These are phyloP conservation scores for Blastobotrys ciferrii DNA, from an alignment of 1,139 yeast species.

Conservation along the genomic window DNA sequence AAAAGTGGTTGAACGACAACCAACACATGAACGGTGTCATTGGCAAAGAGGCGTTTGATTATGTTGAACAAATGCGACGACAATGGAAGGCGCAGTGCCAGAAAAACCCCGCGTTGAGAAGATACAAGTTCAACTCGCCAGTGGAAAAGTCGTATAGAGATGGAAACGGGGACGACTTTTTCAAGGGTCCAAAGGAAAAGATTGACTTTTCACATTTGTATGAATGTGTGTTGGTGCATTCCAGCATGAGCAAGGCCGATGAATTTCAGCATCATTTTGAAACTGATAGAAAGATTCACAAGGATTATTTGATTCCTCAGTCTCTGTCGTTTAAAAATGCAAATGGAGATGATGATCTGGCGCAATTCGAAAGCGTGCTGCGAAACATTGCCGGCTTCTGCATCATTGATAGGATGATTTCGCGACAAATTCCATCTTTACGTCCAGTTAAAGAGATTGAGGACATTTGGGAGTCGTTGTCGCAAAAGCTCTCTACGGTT, in stretches of 20 bases:
- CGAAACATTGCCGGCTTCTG: conserved; percentile 73
- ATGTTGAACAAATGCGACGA: conserved; percentile 53
- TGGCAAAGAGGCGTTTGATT: conserved; percentile 58
- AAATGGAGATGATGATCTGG: conserved; percentile 22
- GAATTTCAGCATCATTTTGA: conserved; percentile 61
- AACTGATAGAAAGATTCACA: conserved; percentile 71
- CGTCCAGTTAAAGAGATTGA: conserved; percentile 48
- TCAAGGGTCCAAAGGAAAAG: conserved; percentile 6
- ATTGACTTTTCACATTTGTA: conserved; percentile 68
- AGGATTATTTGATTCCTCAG: conserved; percentile 67
- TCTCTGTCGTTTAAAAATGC: conserved; percentile 22
- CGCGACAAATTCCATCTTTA: conserved; percentile 49
- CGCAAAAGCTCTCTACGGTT: conserved; percentile 34
- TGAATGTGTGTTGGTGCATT: conserved; percentile 81
- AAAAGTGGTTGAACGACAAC: conserved; percentile 64
- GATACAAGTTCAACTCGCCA: conserved; percentile 78
- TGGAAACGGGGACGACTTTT: conserved; percentile 42
- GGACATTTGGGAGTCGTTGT: conserved; percentile 75
- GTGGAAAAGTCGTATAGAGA: conserved; percentile 75
- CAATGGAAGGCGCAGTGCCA: conserved; percentile 52
- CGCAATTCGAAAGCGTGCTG: conserved; percentile 35
- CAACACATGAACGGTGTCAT: conserved; percentile 61
- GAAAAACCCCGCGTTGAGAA: conserved; percentile 46
- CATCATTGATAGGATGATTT: conserved; percentile 67
- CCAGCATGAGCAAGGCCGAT: conserved; percentile 64